Conservation (phyloP, 106 monocot genomes). For the Apostasia shenzhenica region DNA sequence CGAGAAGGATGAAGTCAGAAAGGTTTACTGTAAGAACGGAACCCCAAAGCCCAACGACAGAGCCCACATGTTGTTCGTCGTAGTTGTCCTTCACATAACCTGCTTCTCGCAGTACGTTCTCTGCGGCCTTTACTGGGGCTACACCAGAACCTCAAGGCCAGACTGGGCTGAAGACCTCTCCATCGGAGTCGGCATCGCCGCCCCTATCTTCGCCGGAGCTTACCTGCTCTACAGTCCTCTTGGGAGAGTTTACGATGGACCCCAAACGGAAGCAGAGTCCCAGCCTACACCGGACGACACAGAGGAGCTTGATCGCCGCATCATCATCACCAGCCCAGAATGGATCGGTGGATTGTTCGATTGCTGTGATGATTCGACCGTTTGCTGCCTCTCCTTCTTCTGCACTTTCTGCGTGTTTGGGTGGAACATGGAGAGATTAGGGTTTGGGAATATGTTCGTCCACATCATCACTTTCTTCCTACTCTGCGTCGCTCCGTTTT, state of each 20-base stretch:
- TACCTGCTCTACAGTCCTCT: constrained; percentile 7
- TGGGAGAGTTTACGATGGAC: background rate
- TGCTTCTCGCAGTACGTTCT: constrained; percentile 7
- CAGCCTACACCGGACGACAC: background rate
- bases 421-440: constrained; percentile 19
- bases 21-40: constrained; percentile 8
- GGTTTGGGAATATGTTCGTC: constrained; percentile 24
- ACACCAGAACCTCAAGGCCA: constrained; percentile 3
- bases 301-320: background rate
- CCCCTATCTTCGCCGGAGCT: constrained; percentile 1
- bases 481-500: constrained; percentile 13
- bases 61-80: constrained; percentile 4
- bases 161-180: constrained; percentile 12
- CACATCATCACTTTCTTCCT: constrained; percentile 16
- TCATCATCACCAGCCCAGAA: constrained; percentile 6
- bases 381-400: constrained; percentile 15
- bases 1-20: constrained; percentile 2
- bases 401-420: constrained; percentile 25
- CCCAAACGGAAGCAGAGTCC: background rate
- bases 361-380: constrained; percentile 15
- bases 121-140: constrained; percentile 21
- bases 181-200: background rate
- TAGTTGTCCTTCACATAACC: constrained; percentile 16
- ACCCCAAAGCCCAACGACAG: constrained; percentile 6
- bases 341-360: constrained; percentile 28